These are phyloP conservation scores for Pseudopithomyces maydicus DNA, from an alignment of 2,329 filamentous ascomycete species.

Conservation along the genomic window DNA sequence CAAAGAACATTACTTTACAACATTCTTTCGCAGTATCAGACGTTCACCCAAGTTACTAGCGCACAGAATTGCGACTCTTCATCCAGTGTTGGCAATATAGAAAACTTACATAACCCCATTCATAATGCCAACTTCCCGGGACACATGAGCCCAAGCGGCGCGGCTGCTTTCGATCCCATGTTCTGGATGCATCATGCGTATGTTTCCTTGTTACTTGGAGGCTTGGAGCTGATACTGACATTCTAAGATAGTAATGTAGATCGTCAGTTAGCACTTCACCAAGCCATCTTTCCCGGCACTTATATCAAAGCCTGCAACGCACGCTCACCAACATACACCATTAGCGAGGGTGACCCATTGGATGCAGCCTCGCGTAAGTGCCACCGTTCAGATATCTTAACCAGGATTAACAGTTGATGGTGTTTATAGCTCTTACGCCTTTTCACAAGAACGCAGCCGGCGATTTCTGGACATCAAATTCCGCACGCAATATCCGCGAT, in stretches of 20 bases:
- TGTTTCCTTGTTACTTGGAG: not conserved
- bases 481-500: slow-evolving; percentile 11
- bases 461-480: slow-evolving; percentile 25
- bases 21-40: slow-evolving; percentile 18
- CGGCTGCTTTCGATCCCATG: slow-evolving; percentile 17
- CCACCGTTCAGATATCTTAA: not conserved
- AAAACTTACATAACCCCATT: slow-evolving; percentile 14
- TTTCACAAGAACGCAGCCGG: slow-evolving; percentile 25
- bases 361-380: slow-evolving; percentile 54
- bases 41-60: slow-evolving; percentile 12
- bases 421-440: slow-evolving; percentile 17
- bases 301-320: slow-evolving; percentile 60
- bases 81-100: slow-evolving; percentile 10
- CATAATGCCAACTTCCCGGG: slow-evolving; percentile 43
- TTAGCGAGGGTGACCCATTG: slow-evolving; percentile 45
- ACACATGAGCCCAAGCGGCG: slow-evolving; percentile 11
- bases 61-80: not conserved
- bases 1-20: slow-evolving; percentile 16
- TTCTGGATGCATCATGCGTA: slow-evolving; percentile 22
- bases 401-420: not conserved
- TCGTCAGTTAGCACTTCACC: slow-evolving; percentile 72
- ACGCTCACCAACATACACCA: slow-evolving; percentile 29
- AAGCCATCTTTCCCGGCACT: slow-evolving; percentile 68
- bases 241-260: slow-evolving; percentile 18
- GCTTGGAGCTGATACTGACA: not conserved